Evolutionary conservation across 768 basidiomycete genomes (phyloP).

Genomic region (Rhizopogon vinicolor): DNA sequence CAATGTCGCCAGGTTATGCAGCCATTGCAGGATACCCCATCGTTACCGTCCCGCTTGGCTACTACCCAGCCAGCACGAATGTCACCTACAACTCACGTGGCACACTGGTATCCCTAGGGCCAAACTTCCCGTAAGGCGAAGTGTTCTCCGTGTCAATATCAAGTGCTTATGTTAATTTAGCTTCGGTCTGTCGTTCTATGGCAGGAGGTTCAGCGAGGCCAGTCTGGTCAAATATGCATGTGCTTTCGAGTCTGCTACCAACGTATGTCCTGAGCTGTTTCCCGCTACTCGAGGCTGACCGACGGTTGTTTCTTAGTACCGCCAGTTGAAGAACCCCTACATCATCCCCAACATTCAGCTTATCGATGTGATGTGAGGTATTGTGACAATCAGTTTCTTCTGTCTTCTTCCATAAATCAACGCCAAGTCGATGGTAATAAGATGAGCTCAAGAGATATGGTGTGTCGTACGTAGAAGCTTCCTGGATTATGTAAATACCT

Average conservation of each 20-base stretch:
- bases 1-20: conserved; percentile 17
- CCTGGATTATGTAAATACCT: no score
- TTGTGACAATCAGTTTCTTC: background rate
- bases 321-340: background rate
- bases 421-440: no score
- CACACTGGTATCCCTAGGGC: background rate
- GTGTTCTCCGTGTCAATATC: background rate
- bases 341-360: background rate
- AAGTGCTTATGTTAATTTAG: background rate
- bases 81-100: background rate
- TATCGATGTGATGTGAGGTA: background rate
- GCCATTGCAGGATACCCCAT: conserved; percentile 61
- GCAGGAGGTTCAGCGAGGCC: background rate
- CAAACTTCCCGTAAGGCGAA: background rate
- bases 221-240: background rate
- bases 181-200: background rate
- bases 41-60: conserved; percentile 57
- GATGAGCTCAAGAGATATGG: no score
- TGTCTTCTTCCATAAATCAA: background rate
- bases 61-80: conserved; percentile 43
- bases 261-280: background rate
- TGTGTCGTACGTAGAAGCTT: no score
- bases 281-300: background rate
- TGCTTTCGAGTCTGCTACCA: background rate
- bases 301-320: background rate